Base-by-base conservation (phyloP, 148 eudicot genomes). In the Cornus kousa region DNA sequence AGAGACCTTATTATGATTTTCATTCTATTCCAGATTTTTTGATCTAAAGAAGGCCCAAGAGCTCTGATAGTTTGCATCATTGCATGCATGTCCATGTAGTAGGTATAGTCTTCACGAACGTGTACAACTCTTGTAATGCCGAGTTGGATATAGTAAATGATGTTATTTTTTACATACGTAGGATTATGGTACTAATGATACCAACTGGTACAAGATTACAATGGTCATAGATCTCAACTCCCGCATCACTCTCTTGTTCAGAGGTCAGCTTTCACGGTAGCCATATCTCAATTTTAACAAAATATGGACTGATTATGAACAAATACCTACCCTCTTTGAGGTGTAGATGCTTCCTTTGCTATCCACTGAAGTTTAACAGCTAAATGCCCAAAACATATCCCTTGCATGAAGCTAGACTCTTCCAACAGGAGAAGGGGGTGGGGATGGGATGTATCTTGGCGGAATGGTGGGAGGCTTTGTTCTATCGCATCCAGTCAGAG, bases 401-500 rank as follows among this genome's bases (percentile, higher is more conserved):
- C 71, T 73, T 50, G 67, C 24, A 20, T 22, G 60, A 39, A 65
- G 53, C 77, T 82, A 95, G 74, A 87, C 93, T 81, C 96, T 91
- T 68, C 97, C 93, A 78, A 84, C 94, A 12, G 98, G 97, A 37
- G 97, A 92, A 14, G 83, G 78, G 31, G 95, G 97, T 22, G 93
- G 98, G 79, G 83, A 83, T 35, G 91, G 79, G 2, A 86, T 83
- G 67, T 76, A 83, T 74, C 73, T 84, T 77, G 67, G 77, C 7
- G 84, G 81, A 24, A 76, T 78, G 55, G 79, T 31, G 53, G 77
- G 66, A 35, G 83, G 48, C 78, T 80, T 84, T 62, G 37, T 71
- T 57, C 59, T 37, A 71, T 82, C 68, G 33, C 31, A 43, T 53
- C 3, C 75, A 39, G 77, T 57, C 19, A 23, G 39, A 17, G 43